Percentiles rank a stretch among this genome's conserved stretches.
These are phyloP conservation scores for Aspergillus neotritici DNA, from an alignment of 2,329 filamentous ascomycete genomes.

Conservation along the genomic window DNA sequence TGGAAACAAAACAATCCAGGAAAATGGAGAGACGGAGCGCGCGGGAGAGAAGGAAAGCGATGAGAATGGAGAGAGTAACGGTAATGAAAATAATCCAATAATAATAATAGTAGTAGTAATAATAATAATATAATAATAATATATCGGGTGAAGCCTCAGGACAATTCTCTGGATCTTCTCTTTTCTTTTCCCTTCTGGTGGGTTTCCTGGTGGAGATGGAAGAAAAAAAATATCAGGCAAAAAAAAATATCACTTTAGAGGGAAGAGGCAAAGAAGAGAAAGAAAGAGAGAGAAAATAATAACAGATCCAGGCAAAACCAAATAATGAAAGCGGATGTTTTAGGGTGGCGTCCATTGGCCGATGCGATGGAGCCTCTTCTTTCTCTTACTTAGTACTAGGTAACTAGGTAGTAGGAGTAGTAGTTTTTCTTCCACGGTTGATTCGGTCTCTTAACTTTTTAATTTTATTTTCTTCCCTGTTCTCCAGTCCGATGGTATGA, in stretches of 20 bases:
- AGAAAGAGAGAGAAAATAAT: conserved; percentile 10
- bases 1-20: conserved; percentile 5
- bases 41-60: neutral
- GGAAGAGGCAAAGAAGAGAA: conserved; percentile 9
- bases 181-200: too few relatives aligned
- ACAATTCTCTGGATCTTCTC: conserved; percentile 1
- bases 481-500: neutral
- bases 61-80: conserved; percentile 4
- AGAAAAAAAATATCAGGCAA: conserved; percentile 7
- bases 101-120: conserved; percentile 11
- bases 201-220: neutral
- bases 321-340: conserved; percentile 17
- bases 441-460: conserved; percentile 2
- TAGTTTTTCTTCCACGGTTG: conserved; percentile 8
- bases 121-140: conserved; percentile 12
- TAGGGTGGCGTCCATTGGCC: conserved; percentile 21
- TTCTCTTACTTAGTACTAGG: conserved; percentile 6
- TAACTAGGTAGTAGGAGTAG: conserved; percentile 2
- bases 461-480: neutral
- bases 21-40: conserved; percentile 6
- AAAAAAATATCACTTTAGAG: conserved; percentile 12
- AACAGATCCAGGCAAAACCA: conserved; percentile 10
- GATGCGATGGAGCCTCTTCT: conserved; percentile 5
- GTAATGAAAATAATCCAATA: conserved; percentile 14
- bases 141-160: conserved; percentile 9